Evolutionary conservation across 495 filamentous ascomycete genomes (phyloP), one percentile per base, ranked within the genome.

Genomic region (Amniculicola lignicola): DNA sequence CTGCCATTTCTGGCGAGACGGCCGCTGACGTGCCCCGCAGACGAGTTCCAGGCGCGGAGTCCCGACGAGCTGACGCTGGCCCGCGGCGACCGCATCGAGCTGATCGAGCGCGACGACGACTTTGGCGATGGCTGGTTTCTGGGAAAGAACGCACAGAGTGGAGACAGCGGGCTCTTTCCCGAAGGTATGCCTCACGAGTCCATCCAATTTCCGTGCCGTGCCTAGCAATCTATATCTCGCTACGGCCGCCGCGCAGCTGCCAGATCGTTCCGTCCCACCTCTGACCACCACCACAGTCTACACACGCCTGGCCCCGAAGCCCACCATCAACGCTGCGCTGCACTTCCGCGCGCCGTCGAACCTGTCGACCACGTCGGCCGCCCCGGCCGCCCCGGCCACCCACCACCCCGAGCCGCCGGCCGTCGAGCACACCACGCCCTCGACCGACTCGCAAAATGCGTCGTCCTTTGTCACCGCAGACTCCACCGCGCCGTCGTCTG

Each of bases 41-140:
- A 98, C 75, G 90, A 95, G 70, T 97, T 97, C 71, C 74, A 81
- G 62, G 88, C 91, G 48, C 84, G 92, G 51, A 91, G 89, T 68
- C 83, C 86, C 38, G 94, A 99, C 72, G 94, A 99, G 74, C 80
- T 99, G 63, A 93, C 78, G 60, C 75, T 99, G 62, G 74, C 78
- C 28, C 93, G 90, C 59, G 90, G 90, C 54, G 91, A 96, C 63
- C 85, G 87, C 25, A 89, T 99, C 46, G 85, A 94, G 73, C 74
- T 99, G 51, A 82, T 96, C 35, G 93, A 97, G 69, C 82, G 94
- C 57, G 92, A 97, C 70, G 92, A 97, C 68, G 94, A 95, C 62
- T 99, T 96, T 70, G 88, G 88, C 44, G 94, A 99, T 74, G 94
- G 93, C 48, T 99, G 94, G 94, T 99, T 88, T 73, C 71, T 96